These are phyloP conservation scores for Closterium sp. DNA, from an alignment of 139 green algal species.

Conservation along the genomic window DNA sequence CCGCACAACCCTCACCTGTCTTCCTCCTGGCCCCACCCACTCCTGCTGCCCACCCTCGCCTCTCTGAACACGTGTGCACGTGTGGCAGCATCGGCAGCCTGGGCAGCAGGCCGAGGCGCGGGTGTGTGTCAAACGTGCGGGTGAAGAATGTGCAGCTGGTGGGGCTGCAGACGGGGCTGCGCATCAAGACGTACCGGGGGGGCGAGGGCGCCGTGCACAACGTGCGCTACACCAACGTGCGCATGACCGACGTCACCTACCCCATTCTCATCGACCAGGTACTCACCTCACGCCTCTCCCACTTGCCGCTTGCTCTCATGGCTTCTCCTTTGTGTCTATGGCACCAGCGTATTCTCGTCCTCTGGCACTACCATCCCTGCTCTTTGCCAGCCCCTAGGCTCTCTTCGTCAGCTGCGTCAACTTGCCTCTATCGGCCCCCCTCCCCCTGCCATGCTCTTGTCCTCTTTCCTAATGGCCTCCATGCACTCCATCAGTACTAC, in stretches of 20 bases:
- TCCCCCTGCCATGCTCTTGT: too few relatives aligned
- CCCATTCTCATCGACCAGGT: constrained; percentile 4
- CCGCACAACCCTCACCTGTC: neutral
- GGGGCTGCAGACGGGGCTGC: neutral
- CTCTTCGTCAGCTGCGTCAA: too few relatives aligned
- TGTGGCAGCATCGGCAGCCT: neutral
- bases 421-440: too few relatives aligned
- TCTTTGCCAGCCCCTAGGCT: neutral
- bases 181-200: constrained; percentile 4
- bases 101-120: neutral
- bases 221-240: neutral
- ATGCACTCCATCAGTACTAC: neutral
- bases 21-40: neutral
- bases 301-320: neutral
- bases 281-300: neutral
- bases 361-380: neutral
- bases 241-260: neutral
- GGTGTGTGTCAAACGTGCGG: constrained; percentile 3
- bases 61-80: neutral
- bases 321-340: neutral
- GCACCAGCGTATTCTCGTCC: neutral
- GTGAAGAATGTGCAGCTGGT: neutral
- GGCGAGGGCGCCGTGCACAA: neutral
- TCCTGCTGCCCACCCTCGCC: neutral
- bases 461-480: neutral